Evolutionary conservation across 768 basidiomycete genomes (phyloP), one percentile per base, ranked within the genome.

Genomic region (Leccinum subtestaceum): DNA sequence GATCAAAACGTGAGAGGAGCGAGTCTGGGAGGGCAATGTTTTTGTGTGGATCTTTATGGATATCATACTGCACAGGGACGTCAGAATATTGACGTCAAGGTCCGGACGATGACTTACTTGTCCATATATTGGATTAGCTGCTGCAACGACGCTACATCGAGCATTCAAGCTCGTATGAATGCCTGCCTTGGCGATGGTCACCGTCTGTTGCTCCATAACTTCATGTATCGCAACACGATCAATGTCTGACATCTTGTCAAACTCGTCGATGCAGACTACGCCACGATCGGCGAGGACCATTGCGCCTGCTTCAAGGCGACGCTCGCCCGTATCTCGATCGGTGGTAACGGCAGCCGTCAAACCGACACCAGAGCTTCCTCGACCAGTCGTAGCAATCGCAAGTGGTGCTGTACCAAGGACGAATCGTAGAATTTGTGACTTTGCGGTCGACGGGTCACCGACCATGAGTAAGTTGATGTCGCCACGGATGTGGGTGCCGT

Each of bases 391-490:
- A 6, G 97, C 97, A 67, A 99, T 98, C 8, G 97, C 97, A 48
- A 99, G 79, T 31, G 96, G 96, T 5, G 97, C 97, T 7, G 93
- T 98, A 64, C 91, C 88, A 60, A 99, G 84, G 51, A 99, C 92
- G 72, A 99, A 98, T 56, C 97, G 89, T 54, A 99, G 81, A 68
- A 99, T 78, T 71, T 99, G 97, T 40, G 90, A 93, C 77, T 99
- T 99, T 19, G 97, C 97, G 0, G 97, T 99, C n/a, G 89, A 92
- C 9, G 97, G 97, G 75, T 99, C 97, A 61, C 97, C 97, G 59
- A 99, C 95, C 96, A 99, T 98, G 67, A 99, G 85, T 69, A 98
- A 80, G 75, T 99, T 99, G 81, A 99, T 98, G 74, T 99, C 97
- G 48, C 97, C 97, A 80, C 97, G 89, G 69, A 98, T 96, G 71